phyloP scores from a whole-genome alignment of 495 filamentous ascomycete genomes.

The Durotheca rogersii region DNA sequence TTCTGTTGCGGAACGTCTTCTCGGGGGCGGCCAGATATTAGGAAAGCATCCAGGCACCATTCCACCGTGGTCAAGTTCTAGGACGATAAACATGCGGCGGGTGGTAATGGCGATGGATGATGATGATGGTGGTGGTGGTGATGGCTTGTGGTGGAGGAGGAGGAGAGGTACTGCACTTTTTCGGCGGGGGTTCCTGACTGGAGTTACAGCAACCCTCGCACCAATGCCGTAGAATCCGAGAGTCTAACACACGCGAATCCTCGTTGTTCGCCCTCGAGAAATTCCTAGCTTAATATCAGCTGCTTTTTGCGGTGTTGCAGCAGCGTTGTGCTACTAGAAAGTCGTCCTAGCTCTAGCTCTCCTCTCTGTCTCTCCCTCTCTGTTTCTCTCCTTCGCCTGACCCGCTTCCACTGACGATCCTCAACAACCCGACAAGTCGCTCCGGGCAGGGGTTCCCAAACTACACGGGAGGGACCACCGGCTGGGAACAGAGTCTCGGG shows the following conservation, averaged over 20 bases:
- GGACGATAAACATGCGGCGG: constrained; percentile 31
- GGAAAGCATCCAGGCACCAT: constrained; percentile 25
- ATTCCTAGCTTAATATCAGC: constrained; percentile 8
- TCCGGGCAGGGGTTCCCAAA: constrained; percentile 22
- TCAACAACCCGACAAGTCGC: constrained; percentile 21
- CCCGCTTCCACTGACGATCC: constrained; percentile 20
- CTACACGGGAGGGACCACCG: constrained; percentile 26
- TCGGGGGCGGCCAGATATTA: constrained; percentile 22
- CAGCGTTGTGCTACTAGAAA: constrained; percentile 34
- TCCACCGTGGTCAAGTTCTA: constrained; percentile 21
- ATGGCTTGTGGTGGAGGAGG: no score
- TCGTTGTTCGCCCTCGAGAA: constrained; percentile 14
- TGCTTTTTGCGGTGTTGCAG: constrained; percentile 28
- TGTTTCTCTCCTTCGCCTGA: constrained; percentile 14
- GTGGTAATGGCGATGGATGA: no score
- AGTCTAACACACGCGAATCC: constrained; percentile 15
- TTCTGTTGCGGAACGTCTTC: constrained; percentile 30
- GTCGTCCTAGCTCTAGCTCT: constrained; percentile 21
- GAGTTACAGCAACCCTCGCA: constrained; percentile 26
- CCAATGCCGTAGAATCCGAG: constrained; percentile 25
- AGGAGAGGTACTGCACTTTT: no score
- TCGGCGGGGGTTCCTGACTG: constrained; percentile 11
- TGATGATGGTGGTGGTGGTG: neutral
- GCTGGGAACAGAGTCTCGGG: constrained; percentile 31
- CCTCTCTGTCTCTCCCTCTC: no score